phyloP scores from a whole-genome alignment of 306 rosid species.

The Ziziphus jujuba region DNA sequence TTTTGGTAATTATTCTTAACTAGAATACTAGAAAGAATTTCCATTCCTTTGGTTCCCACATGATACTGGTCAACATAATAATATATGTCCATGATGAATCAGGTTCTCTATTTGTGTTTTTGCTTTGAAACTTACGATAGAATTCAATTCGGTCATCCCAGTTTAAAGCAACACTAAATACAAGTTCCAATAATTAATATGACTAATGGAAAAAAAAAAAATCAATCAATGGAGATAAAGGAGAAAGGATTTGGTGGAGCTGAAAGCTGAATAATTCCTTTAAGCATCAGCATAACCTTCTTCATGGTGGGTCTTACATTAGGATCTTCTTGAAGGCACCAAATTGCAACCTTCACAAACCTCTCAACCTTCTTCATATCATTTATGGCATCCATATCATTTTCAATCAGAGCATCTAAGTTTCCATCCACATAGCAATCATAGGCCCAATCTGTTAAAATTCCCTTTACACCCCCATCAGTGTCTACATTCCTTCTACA shows the following conservation, averaged over 20 bases:
- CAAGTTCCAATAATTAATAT: no score
- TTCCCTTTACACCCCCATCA: neutral
- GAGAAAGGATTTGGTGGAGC: constrained; percentile 29
- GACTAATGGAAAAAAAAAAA: no score
- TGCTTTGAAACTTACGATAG: no score
- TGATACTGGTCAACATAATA: no score
- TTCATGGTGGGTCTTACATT: constrained; percentile 30
- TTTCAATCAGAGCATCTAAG: constrained; percentile 13
- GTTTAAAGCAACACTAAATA: no score
- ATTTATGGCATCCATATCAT: constrained; percentile 16
- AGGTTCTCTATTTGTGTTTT: no score
- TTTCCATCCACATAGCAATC: constrained; percentile 10
- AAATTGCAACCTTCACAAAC: constrained; percentile 31
- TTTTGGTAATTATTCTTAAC: no score
- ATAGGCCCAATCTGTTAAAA: constrained; percentile 33
- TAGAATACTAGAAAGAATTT: no score
- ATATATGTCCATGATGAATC: no score
- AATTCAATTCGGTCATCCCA: no score
- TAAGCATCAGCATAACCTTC: constrained; percentile 28
- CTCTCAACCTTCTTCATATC: constrained; percentile 26
- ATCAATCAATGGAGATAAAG: neutral
- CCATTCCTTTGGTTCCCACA: no score
- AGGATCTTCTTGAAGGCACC: constrained; percentile 39
- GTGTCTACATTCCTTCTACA: constrained; percentile 12
- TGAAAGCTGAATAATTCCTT: constrained; percentile 23